Base-by-base conservation (phyloP, 2,329 filamentous ascomycete genomes). In the Stagonosporopsis chrysanthemi region DNA sequence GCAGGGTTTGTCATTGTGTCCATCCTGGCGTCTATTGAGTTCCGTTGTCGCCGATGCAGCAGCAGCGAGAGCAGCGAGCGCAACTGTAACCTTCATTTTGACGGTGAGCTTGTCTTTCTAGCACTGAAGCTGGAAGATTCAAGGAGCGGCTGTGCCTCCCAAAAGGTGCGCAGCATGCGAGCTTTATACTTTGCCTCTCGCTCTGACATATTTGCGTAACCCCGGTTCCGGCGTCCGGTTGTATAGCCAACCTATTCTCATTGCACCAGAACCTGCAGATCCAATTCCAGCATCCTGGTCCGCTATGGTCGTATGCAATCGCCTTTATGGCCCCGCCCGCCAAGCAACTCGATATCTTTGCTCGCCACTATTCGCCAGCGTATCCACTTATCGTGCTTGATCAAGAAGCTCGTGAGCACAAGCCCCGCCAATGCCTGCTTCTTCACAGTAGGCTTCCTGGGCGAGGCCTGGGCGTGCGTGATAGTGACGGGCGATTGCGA, bases 21-120 rank as follows among this genome's bases (percentile, higher is more conserved):
- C 60, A 61, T 49, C 52, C 46, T 56, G 47, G 38, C 52, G 54
- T 50, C 50, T 58, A 31, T 51, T 54, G 22, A 57, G 53, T 44
- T 55, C 52, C 11, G 55, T 41, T 22, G 63, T 54, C 23, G 65
- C 65, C 44, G 64, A 63, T 39, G 63, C 63, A 41, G 53, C 53
- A 35, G 60, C 60, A 44, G 62, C 62, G 48, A 72, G 62, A 45
- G 63, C 66, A 52, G 58, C 63, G 44, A 72, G 50, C 41, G 56
- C 61, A 60, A 69, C 46, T 50, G 63, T 55, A 42, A 59, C 46
- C 64, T 63, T 68, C 67, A 71, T 71, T 7, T 46, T 66, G 36
- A 52, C 28, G 28, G 26, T 53, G 45, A 47, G 39, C 29, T 47
- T 60, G 17, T 50, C 24, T 50, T 46, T 31, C 33, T 28, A 33